Percentiles rank a stretch among this genome's conserved stretches.
Conservation (phyloP, 345 rosid genomes). For the Linum usitatissimum region DNA sequence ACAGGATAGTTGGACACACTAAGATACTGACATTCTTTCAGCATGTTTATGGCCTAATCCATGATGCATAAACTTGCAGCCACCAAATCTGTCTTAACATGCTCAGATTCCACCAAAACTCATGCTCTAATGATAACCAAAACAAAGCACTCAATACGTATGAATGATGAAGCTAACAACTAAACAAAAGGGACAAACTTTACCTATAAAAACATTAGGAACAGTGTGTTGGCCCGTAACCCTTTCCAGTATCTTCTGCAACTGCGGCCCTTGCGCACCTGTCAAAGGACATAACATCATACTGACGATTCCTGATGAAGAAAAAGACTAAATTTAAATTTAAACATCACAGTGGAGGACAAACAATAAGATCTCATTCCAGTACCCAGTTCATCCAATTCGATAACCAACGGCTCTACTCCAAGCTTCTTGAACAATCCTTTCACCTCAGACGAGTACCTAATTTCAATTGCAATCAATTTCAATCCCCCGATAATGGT, state of each 20-base stretch:
- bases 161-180: background rate
- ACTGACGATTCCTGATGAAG: too few relatives aligned
- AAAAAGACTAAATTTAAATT: background rate
- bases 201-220: slow-evolving; percentile 93
- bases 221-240: slow-evolving; percentile 89
- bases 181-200: slow-evolving; percentile 8
- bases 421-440: slow-evolving; percentile 62
- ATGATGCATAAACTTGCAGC: too few relatives aligned
- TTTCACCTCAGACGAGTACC: slow-evolving; percentile 93
- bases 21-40: too few relatives aligned
- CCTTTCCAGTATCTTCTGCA: slow-evolving; percentile 74
- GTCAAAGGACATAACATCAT: background rate
- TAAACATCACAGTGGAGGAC: background rate
- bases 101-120: too few relatives aligned
- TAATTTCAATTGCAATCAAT: slow-evolving; percentile 6
- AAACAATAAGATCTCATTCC: slow-evolving; percentile 1
- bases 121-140: too few relatives aligned
- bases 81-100: too few relatives aligned
- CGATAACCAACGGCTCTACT: slow-evolving; percentile 66
- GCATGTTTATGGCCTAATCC: too few relatives aligned
- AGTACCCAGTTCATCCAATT: slow-evolving; percentile 83
- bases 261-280: slow-evolving; percentile 92
- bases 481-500: background rate
- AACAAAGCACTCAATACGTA: too few relatives aligned
- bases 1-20: too few relatives aligned